Evolutionary conservation across 2,329 filamentous ascomycete genomes (phyloP).

Genomic region (Lachnellula willkommii): DNA sequence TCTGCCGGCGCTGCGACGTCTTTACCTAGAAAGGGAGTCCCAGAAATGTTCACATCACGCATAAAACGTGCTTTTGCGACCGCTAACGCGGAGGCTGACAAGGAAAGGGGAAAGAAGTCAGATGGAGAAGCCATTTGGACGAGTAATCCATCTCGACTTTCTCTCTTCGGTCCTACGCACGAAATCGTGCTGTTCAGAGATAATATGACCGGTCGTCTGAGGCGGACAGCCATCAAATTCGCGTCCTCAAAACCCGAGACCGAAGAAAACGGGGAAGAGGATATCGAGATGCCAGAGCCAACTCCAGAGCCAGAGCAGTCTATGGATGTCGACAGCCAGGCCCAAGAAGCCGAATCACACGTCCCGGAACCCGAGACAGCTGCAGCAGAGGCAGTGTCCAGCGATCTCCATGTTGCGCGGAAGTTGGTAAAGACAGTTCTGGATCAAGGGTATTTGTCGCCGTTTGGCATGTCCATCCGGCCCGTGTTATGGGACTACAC

Average conservation of each 20-base stretch:
- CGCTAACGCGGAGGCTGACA: constrained; percentile 66
- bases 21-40: constrained; percentile 66
- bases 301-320: constrained; percentile 8
- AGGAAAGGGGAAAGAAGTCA: constrained; percentile 42
- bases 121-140: constrained; percentile 80
- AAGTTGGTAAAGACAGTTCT: constrained; percentile 86
- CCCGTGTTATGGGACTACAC: constrained; percentile 90
- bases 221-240: constrained; percentile 70
- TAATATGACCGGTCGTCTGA: constrained; percentile 73
- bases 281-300: constrained; percentile 22
- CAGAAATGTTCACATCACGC: constrained; percentile 84
- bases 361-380: constrained; percentile 5
- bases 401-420: constrained; percentile 51
- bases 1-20: constrained; percentile 66
- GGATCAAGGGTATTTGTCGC: constrained; percentile 82
- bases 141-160: constrained; percentile 76
- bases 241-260: constrained; percentile 40
- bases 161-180: constrained; percentile 79
- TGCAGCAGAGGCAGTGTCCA: constrained; percentile 4
- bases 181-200: constrained; percentile 86
- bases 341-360: constrained; percentile 17
- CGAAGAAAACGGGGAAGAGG: constrained; percentile 24
- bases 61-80: constrained; percentile 74
- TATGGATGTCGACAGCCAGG: constrained; percentile 43
- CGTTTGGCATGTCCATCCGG: constrained; percentile 72